phyloP scores from a whole-genome alignment of 345 rosid species.

The Gossypium herbaceum region DNA sequence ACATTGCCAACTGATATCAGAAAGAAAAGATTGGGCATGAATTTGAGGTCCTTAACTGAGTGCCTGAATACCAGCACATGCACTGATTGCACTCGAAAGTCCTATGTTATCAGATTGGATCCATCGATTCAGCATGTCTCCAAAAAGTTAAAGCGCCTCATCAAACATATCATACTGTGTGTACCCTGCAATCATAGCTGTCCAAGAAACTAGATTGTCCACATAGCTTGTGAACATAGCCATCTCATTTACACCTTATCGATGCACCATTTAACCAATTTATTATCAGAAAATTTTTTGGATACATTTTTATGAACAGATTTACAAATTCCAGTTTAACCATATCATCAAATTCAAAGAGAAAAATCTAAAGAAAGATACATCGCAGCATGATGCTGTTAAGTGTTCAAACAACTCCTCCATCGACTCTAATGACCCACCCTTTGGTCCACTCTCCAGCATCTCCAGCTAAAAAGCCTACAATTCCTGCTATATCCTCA shows the following conservation, averaged over 20 bases:
- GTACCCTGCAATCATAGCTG: conserved; percentile 84
- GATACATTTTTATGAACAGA: background rate
- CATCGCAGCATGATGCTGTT: background rate
- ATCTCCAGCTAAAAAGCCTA: conserved; percentile 47
- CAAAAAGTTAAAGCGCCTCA: conserved; percentile 61
- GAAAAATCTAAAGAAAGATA: background rate
- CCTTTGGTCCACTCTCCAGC: conserved; percentile 65
- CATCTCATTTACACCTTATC: no score
- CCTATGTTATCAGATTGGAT: conserved; percentile 68
- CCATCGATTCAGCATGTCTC: conserved; percentile 60
- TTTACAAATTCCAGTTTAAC: background rate
- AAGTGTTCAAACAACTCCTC: conserved; percentile 30
- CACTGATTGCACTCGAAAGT: conserved; percentile 80
- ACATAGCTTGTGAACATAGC: background rate
- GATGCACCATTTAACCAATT: no score
- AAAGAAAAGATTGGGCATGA: conserved; percentile 66
- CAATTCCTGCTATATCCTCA: conserved; percentile 38
- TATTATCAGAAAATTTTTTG: no score
- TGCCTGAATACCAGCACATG: conserved; percentile 84
- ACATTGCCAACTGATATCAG: conserved; percentile 75
- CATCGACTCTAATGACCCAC: conserved; percentile 42
- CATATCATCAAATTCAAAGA: background rate
- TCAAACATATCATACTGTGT: conserved; percentile 55
- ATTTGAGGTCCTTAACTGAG: conserved; percentile 63
- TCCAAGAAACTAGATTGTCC: conserved; percentile 83